Percentiles rank a stretch among this genome's conserved stretches.
phyloP scores from a whole-genome alignment of 2,329 filamentous ascomycete genomes.

The Aureobasidium vineae region DNA sequence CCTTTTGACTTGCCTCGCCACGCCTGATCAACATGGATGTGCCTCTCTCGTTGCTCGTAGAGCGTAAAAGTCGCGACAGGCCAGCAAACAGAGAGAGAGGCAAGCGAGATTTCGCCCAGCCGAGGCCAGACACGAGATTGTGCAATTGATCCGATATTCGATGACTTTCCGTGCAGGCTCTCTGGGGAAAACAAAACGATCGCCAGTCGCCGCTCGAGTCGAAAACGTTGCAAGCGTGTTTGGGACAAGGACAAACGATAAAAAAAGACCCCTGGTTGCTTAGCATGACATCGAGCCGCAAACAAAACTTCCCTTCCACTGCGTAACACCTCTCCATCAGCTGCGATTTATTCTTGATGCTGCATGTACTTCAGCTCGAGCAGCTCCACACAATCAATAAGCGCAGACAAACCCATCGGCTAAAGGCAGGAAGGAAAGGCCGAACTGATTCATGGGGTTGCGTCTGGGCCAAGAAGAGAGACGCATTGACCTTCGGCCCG shows the following conservation, averaged over 20 bases:
- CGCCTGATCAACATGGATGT: neutral
- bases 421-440: neutral
- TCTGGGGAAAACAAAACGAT: conserved; percentile 15
- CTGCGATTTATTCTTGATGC: neutral
- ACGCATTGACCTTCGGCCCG: conserved; percentile 2
- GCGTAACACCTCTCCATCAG: neutral
- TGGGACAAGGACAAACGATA: conserved; percentile 1
- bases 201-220: neutral
- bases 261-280: conserved; percentile 10
- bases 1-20: neutral
- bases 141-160: neutral
- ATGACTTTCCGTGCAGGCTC: neutral
- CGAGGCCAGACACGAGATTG: neutral
- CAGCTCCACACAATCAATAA: neutral
- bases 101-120: conserved; percentile 19
- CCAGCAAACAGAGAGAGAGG: neutral
- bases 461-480: neutral
- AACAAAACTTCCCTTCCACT: neutral
- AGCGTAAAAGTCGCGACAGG: neutral
- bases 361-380: conserved; percentile 13
- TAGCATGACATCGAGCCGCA: neutral
- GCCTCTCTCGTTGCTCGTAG: neutral
- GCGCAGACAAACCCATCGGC: neutral
- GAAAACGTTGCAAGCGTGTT: conserved; percentile 15
- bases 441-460: neutral